These are phyloP conservation scores for Suillus discolor DNA, from an alignment of 768 basidiomycete genomes.

Conservation along the genomic window DNA sequence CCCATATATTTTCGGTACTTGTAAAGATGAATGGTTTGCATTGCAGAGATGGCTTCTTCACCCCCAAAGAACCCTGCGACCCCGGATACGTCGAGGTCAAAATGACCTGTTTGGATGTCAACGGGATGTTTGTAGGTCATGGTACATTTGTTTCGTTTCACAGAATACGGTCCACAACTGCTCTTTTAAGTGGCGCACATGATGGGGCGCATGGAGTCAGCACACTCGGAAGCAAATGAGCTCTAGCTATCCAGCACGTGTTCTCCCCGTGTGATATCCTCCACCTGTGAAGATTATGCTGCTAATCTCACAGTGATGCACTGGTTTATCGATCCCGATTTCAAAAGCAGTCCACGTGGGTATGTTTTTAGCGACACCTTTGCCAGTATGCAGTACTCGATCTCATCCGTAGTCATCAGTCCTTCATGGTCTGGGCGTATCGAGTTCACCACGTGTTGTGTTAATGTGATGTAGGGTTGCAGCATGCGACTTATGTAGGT, in stretches of 20 bases:
- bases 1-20: slow-evolving; percentile 33
- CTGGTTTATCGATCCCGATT: not conserved
- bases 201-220: not conserved
- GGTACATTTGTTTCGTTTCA: not conserved
- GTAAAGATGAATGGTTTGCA: slow-evolving; percentile 32
- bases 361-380: no score
- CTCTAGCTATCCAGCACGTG: not conserved
- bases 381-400: no score
- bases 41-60: slow-evolving; percentile 33
- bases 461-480: not conserved
- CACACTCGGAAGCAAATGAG: not conserved
- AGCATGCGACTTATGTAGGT: not conserved
- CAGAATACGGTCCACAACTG: not conserved
- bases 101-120: slow-evolving; percentile 14
- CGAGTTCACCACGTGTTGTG: not conserved
- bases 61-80: slow-evolving; percentile 39
- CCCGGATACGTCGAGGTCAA: slow-evolving; percentile 29
- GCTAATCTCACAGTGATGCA: not conserved
- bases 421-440: not conserved
- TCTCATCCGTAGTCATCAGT: not conserved
- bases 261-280: not conserved
- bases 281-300: not conserved
- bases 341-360: not conserved
- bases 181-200: not conserved
- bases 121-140: slow-evolving; percentile 18